Base-by-base conservation (phyloP, 192 early-diverging fungal species). In the Linnemannia zychae region DNA sequence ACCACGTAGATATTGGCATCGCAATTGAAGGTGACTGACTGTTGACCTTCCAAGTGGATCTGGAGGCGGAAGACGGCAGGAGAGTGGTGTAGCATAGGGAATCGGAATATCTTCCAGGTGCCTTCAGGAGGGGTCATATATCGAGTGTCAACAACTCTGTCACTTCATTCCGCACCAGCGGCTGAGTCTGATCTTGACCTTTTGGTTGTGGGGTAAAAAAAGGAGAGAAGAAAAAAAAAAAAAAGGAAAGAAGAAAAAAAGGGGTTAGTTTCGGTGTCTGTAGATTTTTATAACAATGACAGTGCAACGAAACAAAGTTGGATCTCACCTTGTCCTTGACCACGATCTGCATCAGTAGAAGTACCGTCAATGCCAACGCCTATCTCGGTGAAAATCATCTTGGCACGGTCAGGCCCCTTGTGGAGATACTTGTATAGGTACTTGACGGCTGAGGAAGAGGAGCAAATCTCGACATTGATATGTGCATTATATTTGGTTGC, bases 391-490 rank as follows among this genome's bases (percentile, higher is more conserved):
- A 72, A 28, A 24, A 37, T 40, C 34, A 63, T 44, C 18, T 40
- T 60, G 37, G 69, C 71, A 20, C 52, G 18, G 67, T 84, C 84
- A 57, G 74, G 60, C n/a, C 81, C 81, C 18, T 83, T 83, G 53
- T 67, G 77, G 28, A 83, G 24, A 20, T 83, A 83, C 28, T 83
- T 81, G 46, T 71, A 86, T 4, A 86, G 22, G 31, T 86, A 86
- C 65, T 86, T 86, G n/a, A 86, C 47, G 1, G 68, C 31, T 4
- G 38, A 1, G 15, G 81, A 57, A 70, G 76, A 75, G 24, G 60
- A 63, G n/a, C 79, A 86, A 22, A 80, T 75, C 36, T 87, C 79
- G 20, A 87, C 76, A 75, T 87, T 81, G 31, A 87, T 80, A 37
- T 87, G 85, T 9, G 73, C 73, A 50, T 86, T 34, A 66, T 76